Conservation (phyloP, 2,329 filamentous ascomycete genomes). For the Emmonsiellopsis sp. region DNA sequence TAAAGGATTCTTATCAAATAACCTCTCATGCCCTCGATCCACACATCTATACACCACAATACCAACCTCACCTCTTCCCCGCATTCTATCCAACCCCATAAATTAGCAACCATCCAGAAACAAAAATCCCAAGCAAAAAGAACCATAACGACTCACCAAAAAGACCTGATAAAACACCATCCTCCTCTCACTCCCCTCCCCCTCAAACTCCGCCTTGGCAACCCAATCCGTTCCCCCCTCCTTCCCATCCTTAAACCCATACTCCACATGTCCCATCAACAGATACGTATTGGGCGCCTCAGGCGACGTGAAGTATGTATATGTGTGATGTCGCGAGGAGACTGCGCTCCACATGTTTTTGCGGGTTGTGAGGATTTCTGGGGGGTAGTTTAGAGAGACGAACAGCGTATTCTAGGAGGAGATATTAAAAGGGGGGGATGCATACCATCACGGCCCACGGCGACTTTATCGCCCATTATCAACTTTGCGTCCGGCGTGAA, state of each 20-base stretch:
- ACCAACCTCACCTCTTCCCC: not conserved
- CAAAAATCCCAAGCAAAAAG: not conserved
- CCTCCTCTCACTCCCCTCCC: constrained; percentile 9
- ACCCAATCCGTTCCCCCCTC: constrained; percentile 43
- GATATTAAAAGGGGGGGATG: not conserved
- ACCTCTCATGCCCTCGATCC: not conserved
- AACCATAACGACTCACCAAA: constrained; percentile 10
- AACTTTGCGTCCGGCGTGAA: constrained; percentile 42
- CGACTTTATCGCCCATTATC: constrained; percentile 43
- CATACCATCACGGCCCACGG: constrained; percentile 36
- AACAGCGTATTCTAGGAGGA: not conserved
- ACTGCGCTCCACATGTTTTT: constrained; percentile 46
- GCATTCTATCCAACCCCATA: constrained; percentile 4
- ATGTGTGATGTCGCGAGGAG: constrained; percentile 35
- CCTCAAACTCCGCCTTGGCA: constrained; percentile 23
- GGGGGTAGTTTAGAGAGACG: not conserved
- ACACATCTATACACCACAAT: not conserved
- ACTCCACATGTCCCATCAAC: constrained; percentile 32
- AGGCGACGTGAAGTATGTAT: constrained; percentile 40
- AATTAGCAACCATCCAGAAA: not conserved
- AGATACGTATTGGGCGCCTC: constrained; percentile 10
- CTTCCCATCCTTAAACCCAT: constrained; percentile 43
- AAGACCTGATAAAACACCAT: constrained; percentile 22
- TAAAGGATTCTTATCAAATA: not conserved
- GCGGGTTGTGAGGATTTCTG: constrained; percentile 39